Conservation (phyloP, 1,284 basidiomycete species). For the Pseudozyma hubeiensis region DNA sequence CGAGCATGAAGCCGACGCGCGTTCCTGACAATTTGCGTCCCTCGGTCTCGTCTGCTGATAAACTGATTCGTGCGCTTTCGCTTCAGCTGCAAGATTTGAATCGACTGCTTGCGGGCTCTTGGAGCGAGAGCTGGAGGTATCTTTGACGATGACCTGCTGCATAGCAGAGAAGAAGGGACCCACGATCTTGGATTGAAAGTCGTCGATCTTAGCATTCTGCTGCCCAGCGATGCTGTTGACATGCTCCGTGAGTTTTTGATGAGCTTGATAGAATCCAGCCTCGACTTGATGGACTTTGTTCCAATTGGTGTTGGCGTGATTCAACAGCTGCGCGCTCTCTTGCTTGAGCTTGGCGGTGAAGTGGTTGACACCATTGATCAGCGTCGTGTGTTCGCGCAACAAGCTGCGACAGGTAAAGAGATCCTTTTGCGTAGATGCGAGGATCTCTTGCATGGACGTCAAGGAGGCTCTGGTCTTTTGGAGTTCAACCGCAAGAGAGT, state of each 20-base stretch:
- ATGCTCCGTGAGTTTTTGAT: constrained; percentile 11
- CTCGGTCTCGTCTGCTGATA: background rate
- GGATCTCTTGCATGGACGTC: constrained; percentile 5
- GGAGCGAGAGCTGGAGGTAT: background rate
- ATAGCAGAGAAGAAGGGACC: constrained; percentile 4
- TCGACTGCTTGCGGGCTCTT: too few species aligned
- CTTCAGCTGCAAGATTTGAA: too few species aligned
- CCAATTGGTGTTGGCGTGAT: background rate
- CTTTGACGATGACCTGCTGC: background rate
- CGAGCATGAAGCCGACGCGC: background rate
- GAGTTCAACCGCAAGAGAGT: background rate
- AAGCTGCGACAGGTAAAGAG: background rate
- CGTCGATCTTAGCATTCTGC: constrained; percentile 4
- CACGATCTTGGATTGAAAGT: constrained; percentile 7
- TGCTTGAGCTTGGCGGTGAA: background rate
- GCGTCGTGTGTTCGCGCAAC: background rate
- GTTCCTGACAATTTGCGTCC: too few species aligned
- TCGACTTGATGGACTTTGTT: constrained; percentile 8
- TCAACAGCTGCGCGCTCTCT: background rate
- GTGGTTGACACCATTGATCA: background rate
- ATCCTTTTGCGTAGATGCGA: constrained; percentile 3
- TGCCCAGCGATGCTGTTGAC: background rate
- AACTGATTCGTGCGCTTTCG: background rate
- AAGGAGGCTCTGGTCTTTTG: background rate
- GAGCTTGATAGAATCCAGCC: background rate